These are phyloP conservation scores for Clarireedia monteithiana DNA, from an alignment of 2,329 filamentous ascomycete genomes.

Conservation along the genomic window DNA sequence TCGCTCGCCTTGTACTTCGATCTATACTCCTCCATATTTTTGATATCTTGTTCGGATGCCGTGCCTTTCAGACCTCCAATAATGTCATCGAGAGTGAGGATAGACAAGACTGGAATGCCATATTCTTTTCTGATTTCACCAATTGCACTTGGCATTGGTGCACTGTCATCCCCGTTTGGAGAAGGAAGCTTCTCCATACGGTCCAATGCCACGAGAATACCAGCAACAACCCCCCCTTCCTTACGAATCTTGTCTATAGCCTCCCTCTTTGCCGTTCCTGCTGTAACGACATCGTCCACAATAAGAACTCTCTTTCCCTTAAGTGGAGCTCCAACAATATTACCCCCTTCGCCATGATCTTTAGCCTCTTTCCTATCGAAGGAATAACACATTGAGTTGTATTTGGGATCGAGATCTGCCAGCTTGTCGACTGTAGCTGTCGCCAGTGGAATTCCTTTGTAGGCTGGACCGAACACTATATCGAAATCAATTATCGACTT, in stretches of 20 bases:
- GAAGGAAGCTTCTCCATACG: constrained; percentile 73
- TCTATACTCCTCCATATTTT: constrained; percentile 67
- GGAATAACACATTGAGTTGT: constrained; percentile 67
- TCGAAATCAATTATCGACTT: constrained; percentile 54
- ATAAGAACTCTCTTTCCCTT: constrained; percentile 82
- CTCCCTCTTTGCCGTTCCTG: constrained; percentile 88
- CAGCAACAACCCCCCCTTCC: constrained; percentile 77
- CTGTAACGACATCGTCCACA: constrained; percentile 94
- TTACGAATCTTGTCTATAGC: constrained; percentile 82
- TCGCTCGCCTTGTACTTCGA: constrained; percentile 55
- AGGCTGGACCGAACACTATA: constrained; percentile 86
- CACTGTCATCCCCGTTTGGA: constrained; percentile 41
- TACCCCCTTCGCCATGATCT: constrained; percentile 89
- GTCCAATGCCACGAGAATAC: constrained; percentile 84
- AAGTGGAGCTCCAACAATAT: constrained; percentile 79
- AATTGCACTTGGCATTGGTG: constrained; percentile 70
- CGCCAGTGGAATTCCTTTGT: constrained; percentile 91
- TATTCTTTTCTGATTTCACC: constrained; percentile 79
- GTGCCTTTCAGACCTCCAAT: constrained; percentile 58
- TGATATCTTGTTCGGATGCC: constrained; percentile 54
- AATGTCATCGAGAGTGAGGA: constrained; percentile 79
- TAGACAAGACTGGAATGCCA: constrained; percentile 73
- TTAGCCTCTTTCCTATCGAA: constrained; percentile 97
- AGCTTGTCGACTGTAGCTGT: constrained; percentile 71
- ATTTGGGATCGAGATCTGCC: constrained; percentile 59